These are phyloP conservation scores for Tremellales sp. DNA, from an alignment of 1,284 basidiomycete species.

Conservation along the genomic window DNA sequence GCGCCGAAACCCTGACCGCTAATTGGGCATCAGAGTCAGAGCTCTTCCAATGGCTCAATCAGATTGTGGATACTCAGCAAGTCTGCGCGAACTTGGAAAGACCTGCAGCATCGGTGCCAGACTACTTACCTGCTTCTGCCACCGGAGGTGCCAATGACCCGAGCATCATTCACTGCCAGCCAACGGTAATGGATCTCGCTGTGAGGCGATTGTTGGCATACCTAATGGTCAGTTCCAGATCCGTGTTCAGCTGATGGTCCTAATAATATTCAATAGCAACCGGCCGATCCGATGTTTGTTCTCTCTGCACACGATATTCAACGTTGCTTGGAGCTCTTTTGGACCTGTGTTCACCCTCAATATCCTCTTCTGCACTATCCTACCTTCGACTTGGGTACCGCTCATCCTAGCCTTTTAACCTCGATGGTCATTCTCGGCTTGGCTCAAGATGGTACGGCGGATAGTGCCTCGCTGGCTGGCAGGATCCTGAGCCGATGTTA, in stretches of 20 bases:
- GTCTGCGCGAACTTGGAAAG: not conserved
- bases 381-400: not conserved
- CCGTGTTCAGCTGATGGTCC: not conserved
- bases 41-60: not conserved
- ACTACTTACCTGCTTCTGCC: not conserved
- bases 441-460: not conserved
- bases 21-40: not conserved
- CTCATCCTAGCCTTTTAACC: not conserved
- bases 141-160: not conserved
- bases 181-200: not conserved
- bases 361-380: not conserved
- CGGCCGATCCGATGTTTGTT: not conserved
- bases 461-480: not conserved
- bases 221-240: too few species aligned
- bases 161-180: not conserved
- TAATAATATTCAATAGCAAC: not conserved
- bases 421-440: too few species aligned
- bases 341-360: not conserved
- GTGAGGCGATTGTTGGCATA: too few species aligned
- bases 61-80: not conserved
- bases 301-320: not conserved
- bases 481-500: not conserved
- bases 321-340: not conserved
- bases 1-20: not conserved
- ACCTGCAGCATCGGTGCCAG: not conserved